phyloP scores from a whole-genome alignment of 2,329 filamentous ascomycete species.

The Pseudopyricularia javanii region DNA sequence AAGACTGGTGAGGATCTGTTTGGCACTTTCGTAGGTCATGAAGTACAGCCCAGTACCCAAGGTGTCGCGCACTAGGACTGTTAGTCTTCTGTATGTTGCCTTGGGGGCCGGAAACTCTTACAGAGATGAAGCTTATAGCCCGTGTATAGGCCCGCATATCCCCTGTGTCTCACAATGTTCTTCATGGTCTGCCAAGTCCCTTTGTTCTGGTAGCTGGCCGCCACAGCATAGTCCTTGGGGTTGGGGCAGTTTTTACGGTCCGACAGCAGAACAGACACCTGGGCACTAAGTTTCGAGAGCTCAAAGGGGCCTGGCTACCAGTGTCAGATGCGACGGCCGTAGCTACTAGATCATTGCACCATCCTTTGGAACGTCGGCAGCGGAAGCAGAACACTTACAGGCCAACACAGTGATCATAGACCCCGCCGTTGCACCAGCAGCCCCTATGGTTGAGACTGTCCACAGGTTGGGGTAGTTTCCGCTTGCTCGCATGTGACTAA shows the following conservation, averaged over 20 bases:
- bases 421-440: slow-evolving; percentile 67
- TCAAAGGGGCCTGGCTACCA: slow-evolving; percentile 57
- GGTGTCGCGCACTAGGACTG: slow-evolving; percentile 57
- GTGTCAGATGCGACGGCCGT: neutral
- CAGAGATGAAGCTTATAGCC: slow-evolving; percentile 68
- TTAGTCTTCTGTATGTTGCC: neutral
- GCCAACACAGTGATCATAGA: slow-evolving; percentile 70
- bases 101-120: slow-evolving; percentile 27
- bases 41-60: slow-evolving; percentile 79
- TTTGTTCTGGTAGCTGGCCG: slow-evolving; percentile 63
- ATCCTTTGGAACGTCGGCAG: neutral
- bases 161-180: slow-evolving; percentile 65
- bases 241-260: slow-evolving; percentile 33
- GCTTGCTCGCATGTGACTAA: slow-evolving; percentile 57
- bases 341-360: neutral
- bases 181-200: slow-evolving; percentile 65
- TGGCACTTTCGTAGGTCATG: slow-evolving; percentile 78
- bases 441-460: slow-evolving; percentile 64
- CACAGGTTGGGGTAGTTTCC: slow-evolving; percentile 61
- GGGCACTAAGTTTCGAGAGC: slow-evolving; percentile 77
- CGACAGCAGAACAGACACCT: slow-evolving; percentile 70
- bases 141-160: slow-evolving; percentile 63
- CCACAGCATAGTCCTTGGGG: slow-evolving; percentile 43
- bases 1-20: slow-evolving; percentile 67
- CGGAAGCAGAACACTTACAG: slow-evolving; percentile 33